Evolutionary conservation across 1,139 yeast genomes (phyloP).

Genomic region (Martiniozyma asiatica): DNA sequence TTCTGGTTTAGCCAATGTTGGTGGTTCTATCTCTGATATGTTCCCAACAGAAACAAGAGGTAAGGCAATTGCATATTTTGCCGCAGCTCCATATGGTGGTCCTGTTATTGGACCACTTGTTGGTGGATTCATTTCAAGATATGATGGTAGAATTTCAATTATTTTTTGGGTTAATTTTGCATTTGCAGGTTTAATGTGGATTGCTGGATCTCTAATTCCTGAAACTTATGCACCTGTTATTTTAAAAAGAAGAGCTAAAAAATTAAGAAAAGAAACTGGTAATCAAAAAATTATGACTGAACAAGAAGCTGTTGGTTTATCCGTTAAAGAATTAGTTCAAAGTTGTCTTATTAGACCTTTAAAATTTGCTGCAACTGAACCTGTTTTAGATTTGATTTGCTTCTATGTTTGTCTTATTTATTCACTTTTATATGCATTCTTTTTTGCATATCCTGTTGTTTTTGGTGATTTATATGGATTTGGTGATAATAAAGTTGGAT

Average conservation of each 20-base stretch:
- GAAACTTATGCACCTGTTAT: constrained; percentile 90
- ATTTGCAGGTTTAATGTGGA: constrained; percentile 77
- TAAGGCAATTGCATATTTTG: constrained; percentile 79
- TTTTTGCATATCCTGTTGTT: constrained; percentile 79
- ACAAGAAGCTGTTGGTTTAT: constrained; percentile 70
- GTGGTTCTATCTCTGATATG: constrained; percentile 85
- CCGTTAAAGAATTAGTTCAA: constrained; percentile 50
- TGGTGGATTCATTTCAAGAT: constrained; percentile 71
- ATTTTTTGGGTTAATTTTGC: constrained; percentile 90
- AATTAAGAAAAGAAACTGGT: constrained; percentile 68
- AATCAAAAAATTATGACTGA: constrained; percentile 80
- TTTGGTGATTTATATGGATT: constrained; percentile 55
- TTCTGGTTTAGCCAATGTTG: constrained; percentile 76
- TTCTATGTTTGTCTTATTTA: constrained; percentile 79
- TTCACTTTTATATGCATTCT: constrained; percentile 79
- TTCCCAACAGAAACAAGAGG: constrained; percentile 73
- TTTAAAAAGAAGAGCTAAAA: constrained; percentile 58
- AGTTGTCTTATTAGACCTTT: constrained; percentile 68
- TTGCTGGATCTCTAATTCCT: constrained; percentile 50
- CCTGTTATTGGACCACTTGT: constrained; percentile 88
- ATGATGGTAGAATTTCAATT: constrained; percentile 53
- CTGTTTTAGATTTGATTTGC: constrained; percentile 73
- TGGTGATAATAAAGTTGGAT: constrained; percentile 59
- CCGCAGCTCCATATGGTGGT: constrained; percentile 88
- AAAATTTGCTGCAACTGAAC: constrained; percentile 64